Conservation (phyloP, 2,329 filamentous ascomycete genomes). For the Periconia sp. region DNA sequence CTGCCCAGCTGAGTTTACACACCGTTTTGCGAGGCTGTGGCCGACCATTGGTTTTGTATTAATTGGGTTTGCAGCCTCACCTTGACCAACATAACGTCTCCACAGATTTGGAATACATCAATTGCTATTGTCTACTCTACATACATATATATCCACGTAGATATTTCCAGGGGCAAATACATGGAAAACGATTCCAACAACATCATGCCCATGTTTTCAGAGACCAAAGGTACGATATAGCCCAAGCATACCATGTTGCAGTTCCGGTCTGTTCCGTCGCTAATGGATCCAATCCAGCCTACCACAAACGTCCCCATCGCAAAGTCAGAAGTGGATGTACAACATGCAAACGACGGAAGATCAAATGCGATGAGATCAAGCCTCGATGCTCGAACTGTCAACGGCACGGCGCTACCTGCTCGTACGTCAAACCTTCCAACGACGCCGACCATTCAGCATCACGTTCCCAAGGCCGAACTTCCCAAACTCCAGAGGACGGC, state of each 20-base stretch:
- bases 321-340: slow-evolving; percentile 17
- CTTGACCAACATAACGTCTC: too few species aligned
- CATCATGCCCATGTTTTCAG: too few species aligned
- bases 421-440: background rate
- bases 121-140: too few species aligned
- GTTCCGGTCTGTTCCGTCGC: too few species aligned
- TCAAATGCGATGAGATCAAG: slow-evolving; percentile 21
- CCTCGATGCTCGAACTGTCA: slow-evolving; percentile 19
- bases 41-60: too few species aligned
- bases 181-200: too few species aligned
- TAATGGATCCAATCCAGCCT: slow-evolving; percentile 4
- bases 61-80: too few species aligned
- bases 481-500: background rate
- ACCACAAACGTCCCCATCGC: slow-evolving; percentile 15
- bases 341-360: slow-evolving; percentile 15
- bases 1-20: background rate
- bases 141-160: too few species aligned
- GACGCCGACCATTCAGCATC: background rate
- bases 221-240: background rate
- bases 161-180: too few species aligned
- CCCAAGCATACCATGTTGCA: too few species aligned
- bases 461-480: background rate
- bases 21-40: background rate
- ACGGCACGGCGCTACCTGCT: slow-evolving; percentile 6
- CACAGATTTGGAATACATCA: too few species aligned